Evolutionary conservation across 2,329 filamentous ascomycete species (phyloP), one percentile per base, ranked within the genome.

Genomic region (Fusarium multiceps): DNA sequence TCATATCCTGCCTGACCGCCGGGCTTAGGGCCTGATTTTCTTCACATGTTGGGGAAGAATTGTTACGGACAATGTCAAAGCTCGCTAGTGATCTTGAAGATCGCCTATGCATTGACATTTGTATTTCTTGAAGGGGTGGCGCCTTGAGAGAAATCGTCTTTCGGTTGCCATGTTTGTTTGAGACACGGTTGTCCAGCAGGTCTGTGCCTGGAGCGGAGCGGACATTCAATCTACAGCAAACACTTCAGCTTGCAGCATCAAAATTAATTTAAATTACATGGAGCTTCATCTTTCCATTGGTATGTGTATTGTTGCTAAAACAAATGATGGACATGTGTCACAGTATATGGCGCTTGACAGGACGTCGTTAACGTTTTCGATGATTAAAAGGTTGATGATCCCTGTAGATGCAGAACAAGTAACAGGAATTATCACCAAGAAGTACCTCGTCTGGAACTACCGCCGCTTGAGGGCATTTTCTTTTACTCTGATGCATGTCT

Each of bases 1-100:
- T 7, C 0, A 37, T 45, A 16, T 18, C 1, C 16, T 18, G 5
- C 2, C 23, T 18, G 5, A 43, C 20, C 7, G 3, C 2, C 13
- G 12, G 13, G 3, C 13, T 14, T 1, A 8, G 1, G 13, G 14
- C 40, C 12, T 41, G 10, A 7, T 41, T 6, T 28, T 41, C 11
- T 28, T 12, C 2, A 16, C 11, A 13, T 21, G 40, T 13, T 49
- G 13, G 13, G 13, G 3, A 14, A 32, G 30, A 32, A 32, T 14
- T 7, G 7, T 14, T 6, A 18, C 16, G 9, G 16, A 18, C 3
- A 18, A 18, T 37, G 18, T 37, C 34, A 34, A 37, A n/a, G 10
- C 34, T 10, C 34, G 3, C 3, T 4, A 10, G 34, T 12, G 8
- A 7, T 18, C 18, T 37, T 37, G 18, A 37, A 37, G 6, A 37